Conservation (phyloP, 345 rosid genomes). For the Viola odorata region DNA sequence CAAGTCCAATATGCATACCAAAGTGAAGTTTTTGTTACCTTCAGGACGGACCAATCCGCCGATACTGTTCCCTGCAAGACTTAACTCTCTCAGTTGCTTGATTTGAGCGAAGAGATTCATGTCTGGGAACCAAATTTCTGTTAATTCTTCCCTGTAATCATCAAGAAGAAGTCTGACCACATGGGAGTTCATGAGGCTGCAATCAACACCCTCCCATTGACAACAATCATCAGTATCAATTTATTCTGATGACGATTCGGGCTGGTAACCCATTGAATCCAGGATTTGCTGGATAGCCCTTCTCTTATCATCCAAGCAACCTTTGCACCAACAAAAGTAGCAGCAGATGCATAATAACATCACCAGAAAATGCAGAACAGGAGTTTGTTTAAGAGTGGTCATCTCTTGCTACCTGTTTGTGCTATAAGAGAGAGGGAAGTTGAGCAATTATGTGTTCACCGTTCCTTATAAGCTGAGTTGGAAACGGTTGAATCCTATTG, state of each 20-base stretch:
- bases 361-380: no score
- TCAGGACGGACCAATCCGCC: conserved; percentile 14
- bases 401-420: no score
- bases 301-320: conserved; percentile 14
- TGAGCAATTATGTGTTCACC: no score
- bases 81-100: conserved; percentile 11
- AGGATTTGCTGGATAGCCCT: conserved; percentile 7
- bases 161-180: conserved; percentile 11
- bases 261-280: conserved; percentile 10
- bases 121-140: conserved; percentile 10
- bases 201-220: conserved; percentile 12
- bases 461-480: no score
- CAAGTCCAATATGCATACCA: not conserved
- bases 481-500: no score
- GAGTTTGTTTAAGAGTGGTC: no score
- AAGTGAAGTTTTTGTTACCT: not conserved
- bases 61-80: conserved; percentile 10
- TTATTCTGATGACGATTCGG: not conserved
- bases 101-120: conserved; percentile 17
- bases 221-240: conserved; percentile 9
- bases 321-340: conserved; percentile 5
- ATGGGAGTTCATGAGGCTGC: conserved; percentile 14
- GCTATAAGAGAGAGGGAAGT: no score
- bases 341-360: not conserved
- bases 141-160: not conserved